Base-by-base conservation (phyloP, 2,329 filamentous ascomycete species). In the Zymoseptoria pseudotritici region DNA sequence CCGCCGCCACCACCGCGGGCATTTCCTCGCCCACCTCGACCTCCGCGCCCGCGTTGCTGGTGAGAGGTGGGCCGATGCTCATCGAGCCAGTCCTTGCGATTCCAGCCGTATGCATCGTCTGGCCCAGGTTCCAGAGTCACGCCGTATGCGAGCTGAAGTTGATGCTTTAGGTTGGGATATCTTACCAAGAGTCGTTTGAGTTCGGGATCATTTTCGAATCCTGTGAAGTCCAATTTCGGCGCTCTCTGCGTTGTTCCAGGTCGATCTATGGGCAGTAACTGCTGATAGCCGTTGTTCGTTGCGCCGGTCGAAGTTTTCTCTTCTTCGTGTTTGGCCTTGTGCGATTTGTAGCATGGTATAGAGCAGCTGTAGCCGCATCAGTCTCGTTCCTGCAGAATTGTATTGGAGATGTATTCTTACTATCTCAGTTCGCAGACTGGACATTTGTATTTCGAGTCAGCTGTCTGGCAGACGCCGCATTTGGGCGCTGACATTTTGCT, bases 391-490 rank as follows among this genome's bases (percentile, higher is more conserved):
- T 19, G 20, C 20, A 22, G 52, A 53, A 17, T 22, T 24, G 42
- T 13, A 49, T 11, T 31, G 42, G 36, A 10, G 52, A 24, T 21
- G 36, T 42, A 26, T 11, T 65, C 72, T 21, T 68, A 79, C 78
- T 80, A 80, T 69, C 74, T 76, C 31, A 78, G 63, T 60, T 74
- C 69, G 65, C 78, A 80, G 20, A 74, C 73, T n/a, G 77, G 76
- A 65, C 78, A 80, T 70, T 78, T 79, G 73, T 80, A 80, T 67
- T 80, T 80, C 54, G 76, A 77, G n/a, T 74, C 72, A 53, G 71
- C 67, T 21, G 69, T 67, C 50, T 73, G 67, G 69, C 78, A 80
- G n/a, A 80, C 71, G 51, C 74, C 74, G 61, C 78, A 80, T 11
- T 70, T 62, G 7, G 70, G 68, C 17, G 69, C 59, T 22, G 52